phyloP scores from a whole-genome alignment of 73 alveolate species.

The Blepharisma japonicum region DNA sequence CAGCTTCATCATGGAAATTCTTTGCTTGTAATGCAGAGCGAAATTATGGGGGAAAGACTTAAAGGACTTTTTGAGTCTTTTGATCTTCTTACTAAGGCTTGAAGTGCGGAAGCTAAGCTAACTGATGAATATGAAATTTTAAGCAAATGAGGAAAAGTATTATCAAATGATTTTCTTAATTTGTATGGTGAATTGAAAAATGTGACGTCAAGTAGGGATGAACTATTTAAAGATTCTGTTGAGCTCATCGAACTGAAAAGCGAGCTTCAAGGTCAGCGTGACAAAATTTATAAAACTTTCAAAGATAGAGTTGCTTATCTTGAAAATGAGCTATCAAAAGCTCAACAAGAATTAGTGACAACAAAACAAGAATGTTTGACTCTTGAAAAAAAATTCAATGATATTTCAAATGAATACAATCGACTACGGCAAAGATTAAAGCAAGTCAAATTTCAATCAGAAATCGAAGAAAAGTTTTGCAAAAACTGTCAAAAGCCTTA shows the following conservation, averaged over 20 bases:
- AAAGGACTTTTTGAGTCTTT: slow-evolving; percentile 42
- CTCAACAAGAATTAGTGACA: background rate
- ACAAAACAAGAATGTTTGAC: background rate
- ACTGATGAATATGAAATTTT: too few relatives aligned
- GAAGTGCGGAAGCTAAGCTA: background rate
- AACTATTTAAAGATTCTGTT: background rate
- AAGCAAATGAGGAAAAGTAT: too few relatives aligned
- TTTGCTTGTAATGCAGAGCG: slow-evolving; percentile 49
- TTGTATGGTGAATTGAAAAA: too few relatives aligned
- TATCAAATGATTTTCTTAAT: too few relatives aligned
- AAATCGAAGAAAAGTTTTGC: slow-evolving; percentile 39
- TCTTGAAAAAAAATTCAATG: slow-evolving; percentile 16
- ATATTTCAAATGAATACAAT: background rate
- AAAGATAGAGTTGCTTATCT: background rate
- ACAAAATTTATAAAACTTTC: slow-evolving; percentile 2
- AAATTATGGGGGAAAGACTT: slow-evolving; percentile 53
- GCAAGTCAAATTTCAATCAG: background rate
- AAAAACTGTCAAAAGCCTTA: slow-evolving; percentile 58
- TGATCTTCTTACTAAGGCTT: background rate
- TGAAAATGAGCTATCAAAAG: background rate
- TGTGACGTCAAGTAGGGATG: background rate
- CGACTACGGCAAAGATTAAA: background rate
- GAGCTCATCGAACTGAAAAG: background rate
- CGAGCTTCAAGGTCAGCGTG: background rate
- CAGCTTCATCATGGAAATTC: slow-evolving; percentile 49